Conservation (phyloP, 1,284 basidiomycete species). For the Rhizoctonia solani region DNA sequence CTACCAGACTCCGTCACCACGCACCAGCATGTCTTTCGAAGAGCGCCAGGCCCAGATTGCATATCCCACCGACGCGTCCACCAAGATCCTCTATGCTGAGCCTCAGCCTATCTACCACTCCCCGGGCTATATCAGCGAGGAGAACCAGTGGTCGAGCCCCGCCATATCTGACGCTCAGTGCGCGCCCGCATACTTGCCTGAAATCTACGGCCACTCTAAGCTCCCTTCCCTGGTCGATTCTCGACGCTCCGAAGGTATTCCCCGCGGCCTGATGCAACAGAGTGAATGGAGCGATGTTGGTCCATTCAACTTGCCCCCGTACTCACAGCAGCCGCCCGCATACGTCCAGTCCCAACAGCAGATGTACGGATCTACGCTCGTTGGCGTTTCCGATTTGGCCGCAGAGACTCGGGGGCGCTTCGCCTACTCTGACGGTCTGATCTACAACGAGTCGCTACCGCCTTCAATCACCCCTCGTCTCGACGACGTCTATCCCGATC, state of each 20-base stretch:
- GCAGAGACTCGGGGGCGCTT: too few relatives aligned
- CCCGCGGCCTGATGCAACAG: too few relatives aligned
- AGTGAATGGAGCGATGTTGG: slow-evolving; percentile 34
- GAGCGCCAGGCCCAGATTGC: slow-evolving; percentile 20
- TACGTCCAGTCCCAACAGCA: slow-evolving; percentile 22
- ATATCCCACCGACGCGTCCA: slow-evolving; percentile 20
- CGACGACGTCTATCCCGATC: slow-evolving; percentile 11
- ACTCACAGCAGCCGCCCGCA: slow-evolving; percentile 23
- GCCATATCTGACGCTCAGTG: too few relatives aligned
- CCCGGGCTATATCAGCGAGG: slow-evolving; percentile 14
- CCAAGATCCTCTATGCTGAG: slow-evolving; percentile 31
- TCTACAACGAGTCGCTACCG: background rate
- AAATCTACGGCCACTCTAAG: slow-evolving; percentile 16
- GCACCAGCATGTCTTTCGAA: slow-evolving; percentile 30
- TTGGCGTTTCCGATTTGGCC: too few relatives aligned
- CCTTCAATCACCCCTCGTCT: slow-evolving; percentile 5
- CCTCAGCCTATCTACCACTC: slow-evolving; percentile 21
- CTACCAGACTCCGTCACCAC: slow-evolving; percentile 25
- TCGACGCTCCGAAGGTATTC: too few relatives aligned
- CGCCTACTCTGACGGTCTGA: background rate
- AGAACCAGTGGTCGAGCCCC: slow-evolving; percentile 10
- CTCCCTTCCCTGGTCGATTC: slow-evolving; percentile 25
- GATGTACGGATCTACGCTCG: background rate
- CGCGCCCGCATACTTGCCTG: background rate
- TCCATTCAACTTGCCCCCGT: slow-evolving; percentile 11